These are phyloP conservation scores for Aciculosporium take DNA, from an alignment of 2,329 filamentous ascomycete species.

Conservation along the genomic window DNA sequence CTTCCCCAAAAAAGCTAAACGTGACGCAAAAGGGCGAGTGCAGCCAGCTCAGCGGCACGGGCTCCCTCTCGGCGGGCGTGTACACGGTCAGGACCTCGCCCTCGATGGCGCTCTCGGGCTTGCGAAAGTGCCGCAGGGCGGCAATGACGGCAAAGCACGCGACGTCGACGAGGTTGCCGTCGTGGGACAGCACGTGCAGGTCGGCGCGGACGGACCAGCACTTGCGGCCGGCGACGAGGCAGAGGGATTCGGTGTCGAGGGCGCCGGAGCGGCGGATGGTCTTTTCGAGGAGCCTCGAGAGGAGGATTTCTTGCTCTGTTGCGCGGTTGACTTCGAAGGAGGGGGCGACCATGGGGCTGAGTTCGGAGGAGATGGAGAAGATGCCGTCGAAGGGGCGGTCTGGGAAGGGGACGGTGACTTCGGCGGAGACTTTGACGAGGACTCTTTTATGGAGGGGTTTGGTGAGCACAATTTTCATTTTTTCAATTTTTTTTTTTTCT, in stretches of 20 bases:
- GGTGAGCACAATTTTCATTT: too few relatives aligned
- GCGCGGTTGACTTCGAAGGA: conserved; percentile 77
- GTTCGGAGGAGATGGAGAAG: conserved; percentile 82
- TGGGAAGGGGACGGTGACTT: conserved; percentile 70
- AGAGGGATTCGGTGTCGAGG: conserved; percentile 89
- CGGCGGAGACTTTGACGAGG: conserved; percentile 70
- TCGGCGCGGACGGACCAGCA: conserved; percentile 87
- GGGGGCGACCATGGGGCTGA: conserved; percentile 83
- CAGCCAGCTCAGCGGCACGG: conserved; percentile 77
- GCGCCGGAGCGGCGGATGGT: conserved; percentile 84
- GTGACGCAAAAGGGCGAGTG: conserved; percentile 87
- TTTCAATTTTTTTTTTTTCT: background rate
- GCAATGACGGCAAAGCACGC: conserved; percentile 78
- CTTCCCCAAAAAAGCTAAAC: conserved; percentile 67
- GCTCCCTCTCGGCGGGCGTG: conserved; percentile 71
- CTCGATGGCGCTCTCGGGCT: conserved; percentile 77
- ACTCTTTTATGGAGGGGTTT: conserved; percentile 39
- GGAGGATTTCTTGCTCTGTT: conserved; percentile 69
- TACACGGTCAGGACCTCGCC: conserved; percentile 77
- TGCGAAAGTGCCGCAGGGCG: conserved; percentile 77
- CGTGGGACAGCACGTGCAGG: conserved; percentile 79
- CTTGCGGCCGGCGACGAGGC: conserved; percentile 78
- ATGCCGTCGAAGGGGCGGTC: conserved; percentile 92
- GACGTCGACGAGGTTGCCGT: conserved; percentile 79
- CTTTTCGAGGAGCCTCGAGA: conserved; percentile 84